Conservation (phyloP, 202 grass and related monocot genomes). For the Digitaria exilis region DNA sequence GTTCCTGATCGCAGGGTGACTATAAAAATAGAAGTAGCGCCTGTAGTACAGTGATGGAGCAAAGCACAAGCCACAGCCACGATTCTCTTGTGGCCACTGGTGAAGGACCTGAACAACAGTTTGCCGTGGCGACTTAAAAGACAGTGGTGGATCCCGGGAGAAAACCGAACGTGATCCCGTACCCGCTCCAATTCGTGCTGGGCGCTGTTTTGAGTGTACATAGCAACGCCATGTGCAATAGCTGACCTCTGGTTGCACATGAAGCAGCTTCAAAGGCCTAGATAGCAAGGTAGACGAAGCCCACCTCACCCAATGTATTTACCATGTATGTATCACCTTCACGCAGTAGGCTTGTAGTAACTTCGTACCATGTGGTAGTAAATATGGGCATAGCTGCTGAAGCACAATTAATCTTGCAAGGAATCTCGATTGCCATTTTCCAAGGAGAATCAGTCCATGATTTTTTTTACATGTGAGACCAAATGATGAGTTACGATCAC, state of each 20-base stretch:
- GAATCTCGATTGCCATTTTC: background rate
- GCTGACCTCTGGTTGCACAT: constrained; percentile 18
- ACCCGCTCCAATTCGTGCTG: constrained; percentile 13
- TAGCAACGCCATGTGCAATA: constrained; percentile 30
- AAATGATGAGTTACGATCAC: background rate
- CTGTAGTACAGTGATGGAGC: background rate
- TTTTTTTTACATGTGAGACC: constrained; percentile 17
- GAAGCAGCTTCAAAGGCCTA: constrained; percentile 17
- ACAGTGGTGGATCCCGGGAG: constrained; percentile 29
- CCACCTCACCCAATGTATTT: background rate
- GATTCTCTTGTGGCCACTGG: background rate
- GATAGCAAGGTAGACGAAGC: constrained; percentile 17
- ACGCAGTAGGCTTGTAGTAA: constrained; percentile 17
- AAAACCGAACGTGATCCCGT: constrained; percentile 9
- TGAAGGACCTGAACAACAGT: constrained; percentile 36
- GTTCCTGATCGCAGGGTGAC: constrained; percentile 14
- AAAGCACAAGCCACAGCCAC: constrained; percentile 9
- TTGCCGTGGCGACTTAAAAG: constrained; percentile 18
- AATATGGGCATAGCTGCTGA: background rate
- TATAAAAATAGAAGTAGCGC: constrained; percentile 22
- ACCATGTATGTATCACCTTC: background rate
- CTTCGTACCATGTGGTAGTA: constrained; percentile 12
- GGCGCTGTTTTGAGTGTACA: constrained; percentile 16
- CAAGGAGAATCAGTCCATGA: background rate
- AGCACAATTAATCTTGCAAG: constrained; percentile 14